phyloP scores from a whole-genome alignment of 2,329 filamentous ascomycete species.

The Colletotrichum brevisporum region DNA sequence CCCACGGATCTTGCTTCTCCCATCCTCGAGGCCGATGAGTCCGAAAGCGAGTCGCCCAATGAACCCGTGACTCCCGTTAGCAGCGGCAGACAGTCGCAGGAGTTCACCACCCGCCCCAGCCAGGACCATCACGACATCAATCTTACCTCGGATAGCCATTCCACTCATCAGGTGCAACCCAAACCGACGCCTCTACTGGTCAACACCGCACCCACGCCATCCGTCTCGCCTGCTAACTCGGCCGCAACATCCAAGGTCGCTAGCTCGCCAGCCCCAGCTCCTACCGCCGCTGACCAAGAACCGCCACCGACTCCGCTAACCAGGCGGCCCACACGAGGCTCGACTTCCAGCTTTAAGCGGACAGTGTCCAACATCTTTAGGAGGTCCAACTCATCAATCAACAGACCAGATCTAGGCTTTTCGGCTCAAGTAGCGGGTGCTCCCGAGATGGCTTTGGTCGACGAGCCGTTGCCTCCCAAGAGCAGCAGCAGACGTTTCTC shows the following conservation, averaged over 20 bases:
- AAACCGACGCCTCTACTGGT: conserved; percentile 36
- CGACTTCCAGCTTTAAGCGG: conserved; percentile 61
- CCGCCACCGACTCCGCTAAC: conserved; percentile 50
- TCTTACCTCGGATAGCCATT: conserved; percentile 44
- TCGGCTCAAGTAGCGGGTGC: conserved; percentile 41
- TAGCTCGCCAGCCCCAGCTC: conserved; percentile 25
- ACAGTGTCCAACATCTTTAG: conserved; percentile 66
- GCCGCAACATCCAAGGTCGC: conserved; percentile 22
- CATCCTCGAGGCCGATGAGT: conserved; percentile 72
- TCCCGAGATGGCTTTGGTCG: conserved; percentile 44
- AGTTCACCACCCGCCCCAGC: conserved; percentile 62
- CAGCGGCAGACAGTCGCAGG: conserved; percentile 66
- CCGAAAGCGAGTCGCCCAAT: conserved; percentile 70
- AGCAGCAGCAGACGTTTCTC: conserved; percentile 52
- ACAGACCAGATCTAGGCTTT: conserved; percentile 43
- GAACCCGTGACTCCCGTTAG: conserved; percentile 75
- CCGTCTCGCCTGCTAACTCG: conserved; percentile 23
- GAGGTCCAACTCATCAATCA: conserved; percentile 56
- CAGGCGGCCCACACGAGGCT: conserved; percentile 58
- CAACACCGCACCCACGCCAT: conserved; percentile 31
- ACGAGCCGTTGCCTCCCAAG: conserved; percentile 27
- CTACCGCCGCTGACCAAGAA: conserved; percentile 45
- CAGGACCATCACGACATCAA: conserved; percentile 54
- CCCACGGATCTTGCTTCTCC: conserved; percentile 65
- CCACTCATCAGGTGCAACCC: conserved; percentile 32